Evolutionary conservation across 805 yeast species (phyloP).

Genomic region (Candida methanosorbosa): DNA sequence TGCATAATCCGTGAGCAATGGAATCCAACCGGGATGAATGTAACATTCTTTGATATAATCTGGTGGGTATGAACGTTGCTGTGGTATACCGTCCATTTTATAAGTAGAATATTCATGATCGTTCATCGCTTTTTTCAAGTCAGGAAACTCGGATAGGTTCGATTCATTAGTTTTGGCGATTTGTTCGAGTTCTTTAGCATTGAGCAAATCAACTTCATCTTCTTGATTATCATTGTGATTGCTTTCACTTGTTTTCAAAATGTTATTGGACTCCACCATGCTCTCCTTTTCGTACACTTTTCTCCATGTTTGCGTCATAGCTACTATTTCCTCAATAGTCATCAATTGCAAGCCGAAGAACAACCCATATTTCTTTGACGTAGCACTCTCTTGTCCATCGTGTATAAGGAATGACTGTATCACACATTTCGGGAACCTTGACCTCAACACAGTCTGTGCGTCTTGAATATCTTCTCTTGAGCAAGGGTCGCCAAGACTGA

Average conservation of each 20-base stretch:
- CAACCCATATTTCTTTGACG: conserved; percentile 58
- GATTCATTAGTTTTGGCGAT: background rate
- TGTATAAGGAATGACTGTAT: conserved; percentile 63
- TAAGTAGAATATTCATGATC: background rate
- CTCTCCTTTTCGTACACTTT: conserved; percentile 43
- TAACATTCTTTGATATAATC: conserved; percentile 57
- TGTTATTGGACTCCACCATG: background rate
- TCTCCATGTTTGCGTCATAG: conserved; percentile 78
- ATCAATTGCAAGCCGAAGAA: conserved; percentile 71
- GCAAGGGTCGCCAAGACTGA: conserved; percentile 36
- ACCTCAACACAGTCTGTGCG: conserved; percentile 69
- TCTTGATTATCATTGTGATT: background rate
- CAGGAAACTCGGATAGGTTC: background rate
- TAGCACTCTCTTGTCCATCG: conserved; percentile 82
- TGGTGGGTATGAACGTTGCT: conserved; percentile 65
- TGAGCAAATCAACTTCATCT: conserved; percentile 2
- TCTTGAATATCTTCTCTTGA: conserved; percentile 64
- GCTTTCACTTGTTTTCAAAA: background rate
- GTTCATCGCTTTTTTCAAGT: background rate
- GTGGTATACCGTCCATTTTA: conserved; percentile 22
- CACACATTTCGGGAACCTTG: conserved; percentile 67
- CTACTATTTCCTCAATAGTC: conserved; percentile 67
- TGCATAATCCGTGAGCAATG: conserved; percentile 72
- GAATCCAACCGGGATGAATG: conserved; percentile 85
- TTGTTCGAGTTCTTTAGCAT: background rate